Conservation (phyloP, 2,329 filamentous ascomycete genomes). For the Curvularia verruculosa region DNA sequence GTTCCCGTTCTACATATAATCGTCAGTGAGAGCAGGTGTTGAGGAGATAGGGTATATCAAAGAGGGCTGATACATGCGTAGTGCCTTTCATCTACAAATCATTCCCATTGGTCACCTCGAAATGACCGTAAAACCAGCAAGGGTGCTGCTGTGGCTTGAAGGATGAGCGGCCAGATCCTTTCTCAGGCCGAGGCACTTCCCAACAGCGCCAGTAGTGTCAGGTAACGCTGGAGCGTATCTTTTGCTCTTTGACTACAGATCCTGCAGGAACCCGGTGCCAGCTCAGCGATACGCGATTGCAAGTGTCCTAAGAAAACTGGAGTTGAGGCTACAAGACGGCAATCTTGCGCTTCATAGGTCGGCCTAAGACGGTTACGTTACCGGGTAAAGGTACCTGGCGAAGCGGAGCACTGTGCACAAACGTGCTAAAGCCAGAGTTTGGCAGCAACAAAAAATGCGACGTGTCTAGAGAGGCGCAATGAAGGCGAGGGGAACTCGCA, state of each 20-base stretch:
- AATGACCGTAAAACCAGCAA: background rate
- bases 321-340: background rate
- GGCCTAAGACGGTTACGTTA: background rate
- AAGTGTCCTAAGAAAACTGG: background rate
- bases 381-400: slow-evolving; percentile 17
- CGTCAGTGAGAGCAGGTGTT: background rate
- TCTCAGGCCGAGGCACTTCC: background rate
- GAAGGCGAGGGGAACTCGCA: background rate
- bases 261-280: background rate
- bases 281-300: background rate
- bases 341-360: background rate
- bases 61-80: background rate
- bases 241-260: background rate
- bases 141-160: background rate
- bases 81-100: background rate
- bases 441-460: background rate
- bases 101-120: background rate
- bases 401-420: background rate
- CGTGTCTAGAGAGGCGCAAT: background rate
- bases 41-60: background rate
- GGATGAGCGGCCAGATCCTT: background rate
- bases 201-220: background rate
- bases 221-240: background rate
- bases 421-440: background rate
- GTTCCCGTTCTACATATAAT: background rate